A percentile compares a stretch with the other conserved stretches of the same genome.
Conservation (phyloP, 345 rosid species). For the Firmiana major region DNA sequence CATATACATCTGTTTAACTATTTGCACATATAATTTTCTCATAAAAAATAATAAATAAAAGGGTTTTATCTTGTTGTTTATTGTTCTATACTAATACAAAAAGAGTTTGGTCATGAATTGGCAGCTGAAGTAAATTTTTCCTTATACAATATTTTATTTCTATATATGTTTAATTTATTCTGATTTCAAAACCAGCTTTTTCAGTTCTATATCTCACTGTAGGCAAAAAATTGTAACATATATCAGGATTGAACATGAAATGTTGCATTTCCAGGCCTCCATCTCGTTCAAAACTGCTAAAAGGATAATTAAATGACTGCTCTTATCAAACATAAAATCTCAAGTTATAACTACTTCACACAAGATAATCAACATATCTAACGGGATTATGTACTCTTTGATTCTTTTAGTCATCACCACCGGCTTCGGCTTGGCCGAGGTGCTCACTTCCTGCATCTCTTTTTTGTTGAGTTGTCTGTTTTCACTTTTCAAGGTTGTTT, state of each 20-base stretch:
- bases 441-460: not conserved
- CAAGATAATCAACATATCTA: not conserved
- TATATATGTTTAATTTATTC: not conserved
- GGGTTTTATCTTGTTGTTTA: not conserved
- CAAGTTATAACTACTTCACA: not conserved
- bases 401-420: not conserved
- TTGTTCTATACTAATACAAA: not conserved
- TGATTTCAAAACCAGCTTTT: not conserved
- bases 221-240: not conserved
- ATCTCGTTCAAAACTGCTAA: not conserved
- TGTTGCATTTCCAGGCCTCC: not conserved
- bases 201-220: too few species aligned
- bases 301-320: not conserved
- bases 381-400: too few species aligned
- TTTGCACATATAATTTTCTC: too few species aligned
- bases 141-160: not conserved
- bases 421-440: not conserved
- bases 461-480: not conserved
- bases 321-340: not conserved
- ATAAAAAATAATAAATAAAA: not conserved
- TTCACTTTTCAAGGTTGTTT: not conserved
- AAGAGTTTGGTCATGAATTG: not conserved
- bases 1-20: too few species aligned
- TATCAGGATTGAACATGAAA: not conserved
- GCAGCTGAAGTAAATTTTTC: not conserved